These are phyloP conservation scores for Starmerella floricola DNA, from an alignment of 805 yeast species.

Conservation along the genomic window DNA sequence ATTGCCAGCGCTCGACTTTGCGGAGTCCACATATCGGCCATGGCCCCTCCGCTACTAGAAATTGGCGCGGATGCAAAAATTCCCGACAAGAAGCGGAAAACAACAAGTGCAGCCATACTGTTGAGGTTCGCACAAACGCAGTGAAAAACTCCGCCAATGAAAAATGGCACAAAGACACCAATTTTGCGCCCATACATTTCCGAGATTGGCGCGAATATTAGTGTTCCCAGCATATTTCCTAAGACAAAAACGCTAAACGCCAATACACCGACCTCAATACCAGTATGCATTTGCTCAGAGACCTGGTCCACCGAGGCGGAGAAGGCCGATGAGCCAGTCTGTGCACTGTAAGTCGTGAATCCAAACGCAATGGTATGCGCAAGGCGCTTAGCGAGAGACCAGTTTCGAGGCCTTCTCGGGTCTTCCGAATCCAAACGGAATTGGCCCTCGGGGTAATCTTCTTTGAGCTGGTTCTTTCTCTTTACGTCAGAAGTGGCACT, in stretches of 20 bases:
- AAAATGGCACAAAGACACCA: conserved; percentile 41
- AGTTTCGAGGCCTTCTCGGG: conserved; percentile 36
- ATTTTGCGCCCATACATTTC: conserved; percentile 62
- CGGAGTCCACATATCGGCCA: conserved; percentile 28
- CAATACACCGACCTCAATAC: conserved; percentile 53
- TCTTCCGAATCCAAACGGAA: conserved; percentile 10
- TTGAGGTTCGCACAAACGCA: conserved; percentile 19
- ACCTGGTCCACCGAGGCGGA: conserved; percentile 41
- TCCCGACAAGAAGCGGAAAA: conserved; percentile 72
- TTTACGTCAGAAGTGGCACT: conserved; percentile 6
- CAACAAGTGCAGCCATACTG: conserved; percentile 30
- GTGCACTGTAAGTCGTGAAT: conserved; percentile 41
- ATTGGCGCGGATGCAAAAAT: conserved; percentile 62
- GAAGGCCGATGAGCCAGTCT: conserved; percentile 46
- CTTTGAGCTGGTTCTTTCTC: not conserved
- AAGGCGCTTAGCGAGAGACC: conserved; percentile 38
- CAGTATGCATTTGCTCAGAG: conserved; percentile 44
- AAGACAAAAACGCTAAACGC: conserved; percentile 70
- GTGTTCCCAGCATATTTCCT: conserved; percentile 88
- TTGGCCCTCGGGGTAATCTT: conserved; percentile 14
- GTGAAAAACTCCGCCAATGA: conserved; percentile 26
- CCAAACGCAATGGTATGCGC: conserved; percentile 31
- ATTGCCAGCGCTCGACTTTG: conserved; percentile 17
- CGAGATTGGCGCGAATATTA: conserved; percentile 79
- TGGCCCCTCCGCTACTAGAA: conserved; percentile 18